phyloP scores from a whole-genome alignment of 768 basidiomycete genomes.

The Panaeolus cyanescens region DNA sequence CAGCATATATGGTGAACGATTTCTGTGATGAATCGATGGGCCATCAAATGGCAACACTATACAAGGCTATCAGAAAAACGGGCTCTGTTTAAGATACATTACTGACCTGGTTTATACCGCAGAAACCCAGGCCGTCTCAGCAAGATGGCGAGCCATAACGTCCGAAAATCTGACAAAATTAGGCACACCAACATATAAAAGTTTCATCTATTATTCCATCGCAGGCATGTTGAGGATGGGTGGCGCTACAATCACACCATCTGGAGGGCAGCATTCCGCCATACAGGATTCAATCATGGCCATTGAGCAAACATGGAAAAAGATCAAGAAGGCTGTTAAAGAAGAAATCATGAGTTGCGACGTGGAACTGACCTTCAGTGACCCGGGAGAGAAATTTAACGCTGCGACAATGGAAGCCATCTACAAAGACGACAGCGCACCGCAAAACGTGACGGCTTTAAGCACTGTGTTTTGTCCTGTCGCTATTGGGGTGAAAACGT shows the following conservation, averaged over 20 bases:
- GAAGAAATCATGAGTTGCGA: constrained; percentile 26
- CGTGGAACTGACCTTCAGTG: constrained; percentile 18
- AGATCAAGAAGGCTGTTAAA: constrained; percentile 18
- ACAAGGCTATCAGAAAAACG: constrained; percentile 12
- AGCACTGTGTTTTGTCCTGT: constrained; percentile 9
- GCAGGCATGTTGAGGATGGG: neutral
- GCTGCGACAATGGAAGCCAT: constrained; percentile 21
- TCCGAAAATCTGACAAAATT: constrained; percentile 12
- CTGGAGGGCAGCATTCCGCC: constrained; percentile 4
- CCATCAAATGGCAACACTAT: constrained; percentile 5
- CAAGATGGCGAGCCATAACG: constrained; percentile 56
- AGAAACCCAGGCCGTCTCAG: constrained; percentile 49
- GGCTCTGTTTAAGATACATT: neutral
- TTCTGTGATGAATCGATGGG: constrained; percentile 5
- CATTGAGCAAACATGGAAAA: constrained; percentile 17
- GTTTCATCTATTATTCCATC: constrained; percentile 2
- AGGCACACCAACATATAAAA: constrained; percentile 5
- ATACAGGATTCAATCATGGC: constrained; percentile 14
- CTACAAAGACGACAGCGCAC: constrained; percentile 20
- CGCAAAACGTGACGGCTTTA: neutral
- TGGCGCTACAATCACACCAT: neutral
- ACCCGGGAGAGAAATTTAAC: constrained; percentile 12
- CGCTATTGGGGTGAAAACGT: constrained; percentile 11
- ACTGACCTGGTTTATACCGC: neutral
- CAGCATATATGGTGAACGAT: constrained; percentile 2